Base-by-base conservation (phyloP, 2,329 filamentous ascomycete species). In the Beauveria asiatica region DNA sequence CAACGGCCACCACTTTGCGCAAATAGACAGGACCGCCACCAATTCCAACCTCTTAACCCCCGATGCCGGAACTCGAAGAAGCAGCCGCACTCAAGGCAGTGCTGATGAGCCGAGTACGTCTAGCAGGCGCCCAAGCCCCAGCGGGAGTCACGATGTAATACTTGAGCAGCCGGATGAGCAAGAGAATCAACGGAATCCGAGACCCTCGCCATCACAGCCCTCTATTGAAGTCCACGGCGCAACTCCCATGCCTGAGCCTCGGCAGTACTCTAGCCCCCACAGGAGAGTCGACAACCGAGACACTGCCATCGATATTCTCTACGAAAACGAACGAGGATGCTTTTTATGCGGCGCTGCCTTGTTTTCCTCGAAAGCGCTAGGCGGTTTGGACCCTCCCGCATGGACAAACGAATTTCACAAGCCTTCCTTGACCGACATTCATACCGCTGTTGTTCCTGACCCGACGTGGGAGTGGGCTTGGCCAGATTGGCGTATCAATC, bases 401-500 rank as follows among this genome's bases (percentile, higher is more conserved):
- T 99, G 94, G 94, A 90, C 92, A 54, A 96, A 92, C 65, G 75
- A 75, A 21, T 82, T 77, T 25, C 79, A 85, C 65, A 83, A 83
- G 63, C 73, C 82, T 11, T 86, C 83, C 56, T 82, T 83, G 11
- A 87, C 83, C 10, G 75, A 81, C 70, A 95, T 93, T 63, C 83
- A 87, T 62, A 97, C 91, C 62, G 92, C 93, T 0, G 92, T 97
- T 72, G 84, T 96, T 1, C 94, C 94, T 0, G 94, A 99, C 70
- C 94, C 94, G 6, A 90, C 87, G 63, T 99, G 94, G 94, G 86
- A 90, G 70, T 99, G 94, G 94, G 85, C 76, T 1, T 87, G 84
- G 83, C 78, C 83, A 2, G 83, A 84, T 56, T 88, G 85, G 85
- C 78, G 76, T 30, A 68, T 88, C 65, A 81, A 83, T 62, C 77